Base-by-base conservation (phyloP, 2,329 filamentous ascomycete species). In the Arthrobotrys conoides region DNA sequence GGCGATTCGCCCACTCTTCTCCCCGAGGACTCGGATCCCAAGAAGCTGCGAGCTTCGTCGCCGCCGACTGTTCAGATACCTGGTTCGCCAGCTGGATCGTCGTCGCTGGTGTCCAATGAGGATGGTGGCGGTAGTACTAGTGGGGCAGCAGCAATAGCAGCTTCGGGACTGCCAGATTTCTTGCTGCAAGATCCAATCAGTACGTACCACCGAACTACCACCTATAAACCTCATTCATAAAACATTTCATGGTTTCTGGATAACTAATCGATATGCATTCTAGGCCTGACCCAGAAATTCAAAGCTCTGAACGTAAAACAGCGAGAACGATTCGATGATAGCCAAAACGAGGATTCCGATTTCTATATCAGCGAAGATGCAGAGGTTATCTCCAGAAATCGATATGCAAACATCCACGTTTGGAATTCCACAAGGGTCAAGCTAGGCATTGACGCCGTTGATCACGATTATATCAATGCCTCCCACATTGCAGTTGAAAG, bases 361-460 rank as follows among this genome's bases (percentile, higher is more conserved):
- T 78, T 78, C 75, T 78, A 72, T n/a, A 65, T 82, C 48, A 79
- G 81, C 48, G 75, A 81, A 38, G 67, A 80, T n/a, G 49, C 70
- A 16, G 80, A 81, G 49, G 79, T 80, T 49, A 67, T 46, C 57
- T 68, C 70, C 22, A 80, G 82, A 68, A 82, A 98, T 84, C 91
- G 96, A 70, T 99, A 98, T 85, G 84, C 87, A 68, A 97, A 98
- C 83, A 93, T 99, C 80, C 91, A 94, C 83, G 93, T 94, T 0
- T 99, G 93, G 90, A 91, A 92, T 79, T 90, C 92, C 83, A 97
- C 96, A 83, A 90, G 96, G 44, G 88, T 99, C 71, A 91, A 90
- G 83, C 88, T 99, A 18, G 88, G 89, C 46, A 95, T 97, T 0
- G 91, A 93, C 1, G 88, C 91, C 16, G 91, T 89, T 44, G 86